Evolutionary conservation across 2,329 filamentous ascomycete species (phyloP).

Genomic region (Scedosporium dehoogii): DNA sequence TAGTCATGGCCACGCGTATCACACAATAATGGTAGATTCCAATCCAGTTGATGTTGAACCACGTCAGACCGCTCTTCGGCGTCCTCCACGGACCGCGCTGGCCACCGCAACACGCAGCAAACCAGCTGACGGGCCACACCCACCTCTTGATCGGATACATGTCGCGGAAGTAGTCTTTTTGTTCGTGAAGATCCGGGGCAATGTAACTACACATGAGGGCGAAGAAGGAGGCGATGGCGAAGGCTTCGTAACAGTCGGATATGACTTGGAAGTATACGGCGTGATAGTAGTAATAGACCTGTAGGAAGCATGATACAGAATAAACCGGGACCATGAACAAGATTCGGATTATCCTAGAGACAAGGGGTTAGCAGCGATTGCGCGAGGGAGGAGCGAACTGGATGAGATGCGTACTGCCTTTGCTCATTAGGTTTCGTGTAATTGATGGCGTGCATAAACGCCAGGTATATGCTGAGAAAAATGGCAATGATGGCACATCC

Average conservation of each 20-base stretch:
- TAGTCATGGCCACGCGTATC: conserved; percentile 68
- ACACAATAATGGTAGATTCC: conserved; percentile 82
- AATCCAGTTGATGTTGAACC: conserved; percentile 83
- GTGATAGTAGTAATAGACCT: conserved; percentile 64
- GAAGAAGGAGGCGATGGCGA: conserved; percentile 82
- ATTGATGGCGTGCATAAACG: conserved; percentile 48
- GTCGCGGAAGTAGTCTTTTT: conserved; percentile 71
- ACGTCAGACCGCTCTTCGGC: conserved; percentile 73
- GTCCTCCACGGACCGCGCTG: conserved; percentile 59
- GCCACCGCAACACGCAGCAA: conserved; percentile 61
- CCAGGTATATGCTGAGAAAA: conserved; percentile 43
- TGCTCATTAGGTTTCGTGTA: conserved; percentile 53
- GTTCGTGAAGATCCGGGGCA: conserved; percentile 64
- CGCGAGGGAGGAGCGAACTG: neutral
- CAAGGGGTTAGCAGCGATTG: neutral
- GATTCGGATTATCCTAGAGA: conserved; percentile 69
- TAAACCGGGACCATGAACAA: conserved; percentile 84
- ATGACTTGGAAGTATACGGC: conserved; percentile 74
- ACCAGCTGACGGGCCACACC: conserved; percentile 64
- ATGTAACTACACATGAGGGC: conserved; percentile 72
- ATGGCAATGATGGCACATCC: conserved; percentile 39
- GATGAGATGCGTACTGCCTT: conserved; percentile 34
- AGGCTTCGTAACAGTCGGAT: conserved; percentile 80
- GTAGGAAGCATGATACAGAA: conserved; percentile 61
- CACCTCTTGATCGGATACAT: conserved; percentile 58